Conservation (phyloP, 2,329 filamentous ascomycete species). For the Allantophomopsis cytisporea region DNA sequence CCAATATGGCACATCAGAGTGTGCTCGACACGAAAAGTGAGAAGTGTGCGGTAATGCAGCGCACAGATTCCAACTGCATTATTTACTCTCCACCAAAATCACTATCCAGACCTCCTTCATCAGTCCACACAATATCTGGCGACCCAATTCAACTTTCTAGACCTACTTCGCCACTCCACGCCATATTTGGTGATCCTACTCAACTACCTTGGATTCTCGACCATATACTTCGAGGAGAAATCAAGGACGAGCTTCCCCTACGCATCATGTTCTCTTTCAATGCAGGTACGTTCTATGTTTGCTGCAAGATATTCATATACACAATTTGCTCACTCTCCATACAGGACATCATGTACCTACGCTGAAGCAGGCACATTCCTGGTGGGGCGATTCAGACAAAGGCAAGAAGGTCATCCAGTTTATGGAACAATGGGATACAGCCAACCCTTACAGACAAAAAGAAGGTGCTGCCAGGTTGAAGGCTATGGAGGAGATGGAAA, state of each 20-base stretch:
- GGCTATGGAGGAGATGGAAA: no score
- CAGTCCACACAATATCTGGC: no score
- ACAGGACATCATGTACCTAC: slow-evolving; percentile 10
- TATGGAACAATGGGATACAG: slow-evolving; percentile 5
- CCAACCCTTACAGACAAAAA: neutral
- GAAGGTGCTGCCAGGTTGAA: no score
- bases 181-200: neutral
- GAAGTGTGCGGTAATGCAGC: no score
- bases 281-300: neutral
- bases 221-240: neutral
- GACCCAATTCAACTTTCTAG: neutral
- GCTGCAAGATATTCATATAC: neutral
- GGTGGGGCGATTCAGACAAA: slow-evolving; percentile 11
- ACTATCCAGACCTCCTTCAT: no score
- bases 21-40: no score
- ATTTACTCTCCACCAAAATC: no score
- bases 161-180: no score
- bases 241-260: neutral
- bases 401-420: slow-evolving; percentile 10
- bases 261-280: slow-evolving; percentile 1
- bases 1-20: no score
- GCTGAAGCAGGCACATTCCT: slow-evolving; percentile 10
- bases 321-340: neutral
- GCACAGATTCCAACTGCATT: no score
- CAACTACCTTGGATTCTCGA: neutral